These are phyloP conservation scores for Beverwykella pulmonaria DNA, from an alignment of 495 filamentous ascomycete genomes.

Conservation along the genomic window DNA sequence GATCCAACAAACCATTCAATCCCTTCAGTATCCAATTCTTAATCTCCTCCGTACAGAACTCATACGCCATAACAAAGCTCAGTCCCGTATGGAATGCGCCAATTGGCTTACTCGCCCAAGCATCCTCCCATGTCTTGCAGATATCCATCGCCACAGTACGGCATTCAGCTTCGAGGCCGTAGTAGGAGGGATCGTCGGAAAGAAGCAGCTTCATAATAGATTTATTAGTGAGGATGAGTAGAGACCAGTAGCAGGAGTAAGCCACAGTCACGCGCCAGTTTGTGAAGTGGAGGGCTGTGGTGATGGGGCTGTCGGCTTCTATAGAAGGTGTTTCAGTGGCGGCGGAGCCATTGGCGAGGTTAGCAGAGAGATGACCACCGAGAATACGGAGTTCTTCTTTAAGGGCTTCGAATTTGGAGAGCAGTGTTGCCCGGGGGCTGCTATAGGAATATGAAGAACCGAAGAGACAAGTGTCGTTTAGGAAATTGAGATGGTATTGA, in stretches of 20 bases:
- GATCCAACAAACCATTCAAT: conserved; percentile 23
- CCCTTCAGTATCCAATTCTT: conserved; percentile 22
- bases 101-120: conserved; percentile 31
- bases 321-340: conserved; percentile 24
- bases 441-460: neutral
- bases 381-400: conserved; percentile 8
- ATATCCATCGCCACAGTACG: conserved; percentile 20
- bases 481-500: neutral
- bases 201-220: conserved; percentile 19
- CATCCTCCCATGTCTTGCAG: conserved; percentile 35
- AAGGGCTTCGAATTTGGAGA: conserved; percentile 21
- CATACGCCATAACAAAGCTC: conserved; percentile 29
- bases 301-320: conserved; percentile 4
- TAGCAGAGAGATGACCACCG: conserved; percentile 2
- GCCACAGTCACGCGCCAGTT: conserved; percentile 29
- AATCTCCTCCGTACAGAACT: conserved; percentile 17
- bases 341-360: conserved; percentile 13
- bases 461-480: neutral
- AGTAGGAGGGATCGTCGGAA: conserved; percentile 9
- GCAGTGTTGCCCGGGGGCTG: conserved; percentile 5
- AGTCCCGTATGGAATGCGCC: conserved; percentile 30
- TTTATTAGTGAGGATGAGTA: conserved; percentile 31
- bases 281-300: conserved; percentile 23
- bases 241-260: conserved; percentile 33
- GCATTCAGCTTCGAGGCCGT: conserved; percentile 21